Conservation (phyloP, 1,284 basidiomycete genomes). For the Ceratobasidium sp. region DNA sequence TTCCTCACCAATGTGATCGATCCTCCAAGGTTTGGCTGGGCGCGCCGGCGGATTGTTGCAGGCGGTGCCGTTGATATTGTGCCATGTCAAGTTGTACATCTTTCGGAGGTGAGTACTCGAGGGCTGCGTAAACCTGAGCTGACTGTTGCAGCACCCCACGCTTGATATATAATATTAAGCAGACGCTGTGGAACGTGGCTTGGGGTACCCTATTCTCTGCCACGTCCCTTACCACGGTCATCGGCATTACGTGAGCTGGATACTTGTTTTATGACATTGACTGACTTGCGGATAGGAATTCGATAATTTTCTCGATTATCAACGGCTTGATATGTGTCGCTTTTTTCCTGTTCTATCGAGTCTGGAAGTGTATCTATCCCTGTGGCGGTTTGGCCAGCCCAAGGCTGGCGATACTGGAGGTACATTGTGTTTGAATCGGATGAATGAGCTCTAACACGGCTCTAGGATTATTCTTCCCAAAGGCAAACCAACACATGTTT, state of each 20-base stretch:
- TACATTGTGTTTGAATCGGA: constrained; percentile 55
- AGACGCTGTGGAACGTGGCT: constrained; percentile 62
- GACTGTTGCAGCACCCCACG: constrained; percentile 59
- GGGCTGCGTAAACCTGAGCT: constrained; percentile 58
- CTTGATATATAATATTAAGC: constrained; percentile 57
- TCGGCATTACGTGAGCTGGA: constrained; percentile 46
- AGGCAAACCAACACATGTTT: constrained; percentile 92
- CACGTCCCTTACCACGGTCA: constrained; percentile 50
- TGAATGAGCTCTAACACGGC: constrained; percentile 58
- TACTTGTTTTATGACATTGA: constrained; percentile 50
- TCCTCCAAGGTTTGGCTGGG: constrained; percentile 56
- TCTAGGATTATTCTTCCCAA: constrained; percentile 93
- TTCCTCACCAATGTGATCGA: constrained; percentile 73
- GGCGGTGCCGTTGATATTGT: constrained; percentile 69
- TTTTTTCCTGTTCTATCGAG: constrained; percentile 69
- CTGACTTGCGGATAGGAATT: constrained; percentile 68
- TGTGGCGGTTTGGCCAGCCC: constrained; percentile 83
- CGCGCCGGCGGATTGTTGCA: constrained; percentile 68
- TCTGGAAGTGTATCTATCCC: constrained; percentile 90
- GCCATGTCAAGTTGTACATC: constrained; percentile 72
- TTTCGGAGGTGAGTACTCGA: constrained; percentile 57
- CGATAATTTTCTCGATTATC: constrained; percentile 93
- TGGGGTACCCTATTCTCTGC: constrained; percentile 88
- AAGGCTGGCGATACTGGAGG: constrained; percentile 81
- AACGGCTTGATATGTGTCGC: constrained; percentile 73